Conservation (phyloP, 345 rosid species). For the Eucalyptus melliodora region DNA sequence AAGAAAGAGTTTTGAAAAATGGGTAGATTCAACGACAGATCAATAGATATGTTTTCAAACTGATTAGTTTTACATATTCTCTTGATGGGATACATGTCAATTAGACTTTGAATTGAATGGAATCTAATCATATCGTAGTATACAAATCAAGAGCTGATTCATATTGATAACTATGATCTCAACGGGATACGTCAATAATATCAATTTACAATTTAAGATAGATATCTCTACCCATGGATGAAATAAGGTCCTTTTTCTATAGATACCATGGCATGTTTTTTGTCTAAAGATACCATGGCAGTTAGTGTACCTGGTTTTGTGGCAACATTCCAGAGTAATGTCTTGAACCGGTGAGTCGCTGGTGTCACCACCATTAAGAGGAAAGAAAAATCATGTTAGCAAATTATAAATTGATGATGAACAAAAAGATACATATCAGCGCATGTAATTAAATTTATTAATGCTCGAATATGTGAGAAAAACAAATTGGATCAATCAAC, state of each 20-base stretch:
- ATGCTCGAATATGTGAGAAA: not conserved
- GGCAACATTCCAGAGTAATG: not conserved
- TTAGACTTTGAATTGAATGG: not conserved
- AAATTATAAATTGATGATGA: not conserved
- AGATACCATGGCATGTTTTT: too few species aligned
- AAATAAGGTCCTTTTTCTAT: not conserved
- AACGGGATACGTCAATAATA: not conserved
- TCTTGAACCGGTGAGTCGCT: not conserved
- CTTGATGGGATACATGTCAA: not conserved
- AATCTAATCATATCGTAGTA: not conserved
- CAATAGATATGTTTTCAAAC: not conserved
- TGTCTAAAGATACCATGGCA: not conserved
- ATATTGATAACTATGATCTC: not conserved
- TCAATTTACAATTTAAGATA: not conserved
- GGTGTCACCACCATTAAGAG: not conserved
- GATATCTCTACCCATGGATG: not conserved
- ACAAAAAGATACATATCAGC: not conserved
- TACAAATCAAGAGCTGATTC: not conserved
- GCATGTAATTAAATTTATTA: not conserved
- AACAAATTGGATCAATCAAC: not conserved
- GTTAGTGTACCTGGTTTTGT: not conserved
- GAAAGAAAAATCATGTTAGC: not conserved
- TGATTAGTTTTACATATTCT: not conserved
- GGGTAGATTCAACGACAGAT: not conserved
- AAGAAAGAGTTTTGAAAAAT: not conserved